Base-by-base conservation (phyloP, 352 stramenopile genomes). In the Phytophthora agathidicida region DNA sequence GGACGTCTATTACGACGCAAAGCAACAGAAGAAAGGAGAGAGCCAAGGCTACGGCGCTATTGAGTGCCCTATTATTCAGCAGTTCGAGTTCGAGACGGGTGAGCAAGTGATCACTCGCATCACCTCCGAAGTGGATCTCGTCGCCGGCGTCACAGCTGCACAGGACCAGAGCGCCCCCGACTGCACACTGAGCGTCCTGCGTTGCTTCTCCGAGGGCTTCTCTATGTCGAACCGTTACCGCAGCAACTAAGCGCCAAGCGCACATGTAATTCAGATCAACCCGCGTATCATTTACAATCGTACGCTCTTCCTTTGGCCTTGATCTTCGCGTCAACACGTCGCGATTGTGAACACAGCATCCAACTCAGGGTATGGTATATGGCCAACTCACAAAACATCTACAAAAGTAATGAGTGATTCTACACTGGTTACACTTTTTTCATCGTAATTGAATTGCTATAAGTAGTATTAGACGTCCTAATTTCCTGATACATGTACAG, bases 121-220 rank as follows among this genome's bases (percentile, higher is more conserved):
- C 38, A 82, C 74, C 0, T 80, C 68, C 5, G 77, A 86, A 31
- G 68, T 84, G 33, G 74, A 86, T 47, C 68, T 79, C 42, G 30
- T 84, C 0, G 51, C 54, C 3, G 76, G 68, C 4, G 33, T 70
- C 8, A 35, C 30, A 36, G 59, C 53, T 8, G 53, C 37, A 1
- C 35, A 73, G 39, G 46, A 51, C 35, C 38, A 65, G n/a, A 67
- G 48, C 33, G 44, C 32, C 8, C 57, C 63, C 3, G 43, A 73
- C 22, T 56, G 44, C 47, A 73, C 44, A 28, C 57, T 76, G 7
- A 61, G 39, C 19, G 48, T 70, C 8, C 39, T 76, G n/a, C 48
- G 37, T 19, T 58, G 22, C 33, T 41, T 69, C 30, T 54, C 52
- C 19, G 49, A 71, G 17, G 44, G 43, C 4, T 73, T 73, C 14